These are phyloP conservation scores for Leishmania guyanensis DNA, from an alignment of 208 protist species.

Conservation along the genomic window DNA sequence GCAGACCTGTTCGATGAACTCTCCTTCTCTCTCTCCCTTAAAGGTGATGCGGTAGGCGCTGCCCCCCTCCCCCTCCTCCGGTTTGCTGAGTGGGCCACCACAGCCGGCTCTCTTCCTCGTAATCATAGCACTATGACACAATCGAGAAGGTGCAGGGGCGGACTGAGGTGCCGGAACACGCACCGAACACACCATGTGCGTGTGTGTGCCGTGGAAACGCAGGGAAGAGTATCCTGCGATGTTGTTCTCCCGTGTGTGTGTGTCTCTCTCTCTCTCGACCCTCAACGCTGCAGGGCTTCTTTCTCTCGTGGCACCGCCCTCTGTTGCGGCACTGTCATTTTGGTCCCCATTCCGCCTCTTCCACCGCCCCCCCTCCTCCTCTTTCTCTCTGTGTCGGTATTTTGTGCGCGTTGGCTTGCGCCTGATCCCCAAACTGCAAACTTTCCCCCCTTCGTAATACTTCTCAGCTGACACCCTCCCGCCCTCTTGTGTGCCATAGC, in stretches of 20 bases:
- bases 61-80: neutral
- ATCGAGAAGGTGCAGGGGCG: neutral
- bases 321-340: too few relatives aligned
- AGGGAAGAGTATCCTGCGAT: neutral
- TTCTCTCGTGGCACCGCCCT: too few relatives aligned
- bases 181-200: neutral
- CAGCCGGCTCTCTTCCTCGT: neutral
- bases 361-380: neutral
- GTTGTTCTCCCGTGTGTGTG: neutral
- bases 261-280: neutral
- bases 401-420: neutral
- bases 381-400: neutral
- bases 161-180: neutral
- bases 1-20: neutral
- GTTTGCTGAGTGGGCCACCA: neutral
- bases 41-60: neutral
- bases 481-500: neutral
- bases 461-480: neutral
- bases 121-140: neutral
- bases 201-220: neutral
- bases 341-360: too few relatives aligned
- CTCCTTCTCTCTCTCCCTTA: neutral
- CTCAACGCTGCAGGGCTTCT: neutral
- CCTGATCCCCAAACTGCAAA: neutral
- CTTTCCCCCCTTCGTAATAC: neutral